Base-by-base conservation (phyloP, 345 rosid genomes). In the Punica granatum region DNA sequence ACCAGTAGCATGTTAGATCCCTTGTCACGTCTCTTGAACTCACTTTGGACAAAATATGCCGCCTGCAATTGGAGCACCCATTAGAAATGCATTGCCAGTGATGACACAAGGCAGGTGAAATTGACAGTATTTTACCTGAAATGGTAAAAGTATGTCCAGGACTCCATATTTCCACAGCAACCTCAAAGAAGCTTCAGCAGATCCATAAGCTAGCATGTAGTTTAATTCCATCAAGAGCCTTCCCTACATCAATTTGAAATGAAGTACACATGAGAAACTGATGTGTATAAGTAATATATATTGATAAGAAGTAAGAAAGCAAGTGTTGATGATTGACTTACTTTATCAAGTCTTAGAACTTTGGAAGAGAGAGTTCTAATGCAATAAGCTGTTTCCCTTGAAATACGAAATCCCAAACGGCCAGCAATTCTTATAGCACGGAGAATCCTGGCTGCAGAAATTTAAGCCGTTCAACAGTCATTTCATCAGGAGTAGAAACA, bases 1-100 rank as follows among this genome's bases (percentile, higher is more conserved):
- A 94, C 98, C 99, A 94, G 73, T 65, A 95, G 92, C 98, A 95
- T 79, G 76, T 95, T 95, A 56, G 92, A 85, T 78, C 94, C 81
- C 79, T 81, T 86, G 82, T 90, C 98, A 30, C 94, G 90, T 82
- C 99, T 90, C 79, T 67, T 82, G 71, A 92, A 95, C 68, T 90
- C 90, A 75, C 41, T 70, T 3, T 70, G 78, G 42, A 81, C 91
- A 64, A 95, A 86, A 78, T 92, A 92, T 46, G 97, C 84, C 65
- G 96, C 98, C 97, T 95, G 85, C 68, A 62, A 66, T 64, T 65
- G n/a, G 73, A 75, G 26, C 53, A 65, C 28, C 66, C 64, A 71
- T 72, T 28, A 48, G 44, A 65, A 23, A 4, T 30, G 46, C 25
- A 32, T 21, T 30, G 18, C 10, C 54, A 31, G 35, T 49, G 62